Conservation (phyloP, 75 land plant genomes). For the Cupressus sempervirens region DNA sequence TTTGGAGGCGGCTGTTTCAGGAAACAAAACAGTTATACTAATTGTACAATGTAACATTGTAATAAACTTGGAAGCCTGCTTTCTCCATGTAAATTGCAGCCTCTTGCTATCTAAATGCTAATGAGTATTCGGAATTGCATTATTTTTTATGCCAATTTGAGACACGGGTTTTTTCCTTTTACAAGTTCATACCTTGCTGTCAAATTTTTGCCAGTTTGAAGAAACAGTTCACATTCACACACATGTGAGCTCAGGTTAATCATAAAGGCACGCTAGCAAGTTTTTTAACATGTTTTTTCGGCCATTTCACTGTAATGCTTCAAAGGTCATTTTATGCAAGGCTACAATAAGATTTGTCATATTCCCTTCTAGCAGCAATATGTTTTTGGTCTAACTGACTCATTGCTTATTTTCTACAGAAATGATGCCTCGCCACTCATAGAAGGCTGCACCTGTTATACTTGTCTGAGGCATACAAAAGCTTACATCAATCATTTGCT, state of each 20-base stretch:
- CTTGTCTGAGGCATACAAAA: conserved; percentile 77
- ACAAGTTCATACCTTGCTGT: background rate
- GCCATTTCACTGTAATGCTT: background rate
- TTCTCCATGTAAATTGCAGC: background rate
- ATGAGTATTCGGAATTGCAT: background rate
- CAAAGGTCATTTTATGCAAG: background rate
- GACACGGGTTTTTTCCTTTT: background rate
- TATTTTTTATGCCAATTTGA: background rate
- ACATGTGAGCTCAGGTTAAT: too few relatives aligned
- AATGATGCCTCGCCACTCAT: conserved; percentile 68
- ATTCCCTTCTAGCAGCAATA: background rate
- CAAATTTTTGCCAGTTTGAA: background rate
- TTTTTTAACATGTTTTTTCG: background rate
- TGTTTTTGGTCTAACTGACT: background rate
- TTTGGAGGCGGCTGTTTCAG: background rate
- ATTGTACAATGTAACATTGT: background rate
- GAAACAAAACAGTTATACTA: background rate
- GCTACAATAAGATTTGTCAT: background rate
- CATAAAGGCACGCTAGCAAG: background rate
- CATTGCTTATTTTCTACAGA: conserved; percentile 28
- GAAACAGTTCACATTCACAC: background rate
- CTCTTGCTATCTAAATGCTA: background rate
- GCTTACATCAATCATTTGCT: conserved; percentile 92
- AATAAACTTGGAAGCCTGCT: background rate
- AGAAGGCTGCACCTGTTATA: conserved; percentile 64